A percentile compares a stretch with the other conserved stretches of the same genome.
These are phyloP conservation scores for Parachlorella kessleri DNA, from an alignment of 139 green algal species.

Conservation along the genomic window DNA sequence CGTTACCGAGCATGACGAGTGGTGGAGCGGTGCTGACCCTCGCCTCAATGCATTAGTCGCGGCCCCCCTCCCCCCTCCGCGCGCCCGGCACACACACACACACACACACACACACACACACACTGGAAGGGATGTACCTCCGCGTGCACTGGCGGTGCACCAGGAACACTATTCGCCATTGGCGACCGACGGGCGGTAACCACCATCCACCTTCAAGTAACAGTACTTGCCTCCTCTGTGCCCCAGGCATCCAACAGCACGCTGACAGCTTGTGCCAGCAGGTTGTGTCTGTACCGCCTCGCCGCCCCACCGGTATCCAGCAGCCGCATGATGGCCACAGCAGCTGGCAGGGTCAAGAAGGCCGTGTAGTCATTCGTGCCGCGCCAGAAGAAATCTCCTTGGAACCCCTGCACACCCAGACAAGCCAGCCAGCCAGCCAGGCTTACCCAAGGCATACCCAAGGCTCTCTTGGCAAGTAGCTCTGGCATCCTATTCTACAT, in stretches of 20 bases:
- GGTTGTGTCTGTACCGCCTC: background rate
- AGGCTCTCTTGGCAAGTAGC: background rate
- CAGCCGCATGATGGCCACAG: conserved; percentile 23
- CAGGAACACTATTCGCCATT: too few species aligned
- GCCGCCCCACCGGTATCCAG: conserved; percentile 17
- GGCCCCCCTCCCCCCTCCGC: too few species aligned
- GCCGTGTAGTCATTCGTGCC: conserved; percentile 52
- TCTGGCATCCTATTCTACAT: too few species aligned
- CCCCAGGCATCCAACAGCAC: conserved; percentile 35
- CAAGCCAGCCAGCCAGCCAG: background rate
- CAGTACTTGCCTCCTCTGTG: conserved; percentile 6
- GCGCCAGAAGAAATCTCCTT: conserved; percentile 63
- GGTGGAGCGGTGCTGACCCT: too few species aligned
- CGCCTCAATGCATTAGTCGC: too few species aligned
- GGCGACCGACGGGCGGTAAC: too few species aligned
- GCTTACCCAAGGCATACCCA: background rate
- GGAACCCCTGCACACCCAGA: conserved; percentile 43
- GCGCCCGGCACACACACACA: too few species aligned
- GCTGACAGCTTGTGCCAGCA: conserved; percentile 21
- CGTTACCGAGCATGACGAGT: too few species aligned
- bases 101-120: too few species aligned
- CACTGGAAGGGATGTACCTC: too few species aligned
- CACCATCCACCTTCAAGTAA: too few species aligned
- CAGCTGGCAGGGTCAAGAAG: conserved; percentile 55
- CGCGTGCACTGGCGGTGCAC: too few species aligned